phyloP scores from a whole-genome alignment of 176 grass and related monocot species.

The Phoenix dactylifera region DNA sequence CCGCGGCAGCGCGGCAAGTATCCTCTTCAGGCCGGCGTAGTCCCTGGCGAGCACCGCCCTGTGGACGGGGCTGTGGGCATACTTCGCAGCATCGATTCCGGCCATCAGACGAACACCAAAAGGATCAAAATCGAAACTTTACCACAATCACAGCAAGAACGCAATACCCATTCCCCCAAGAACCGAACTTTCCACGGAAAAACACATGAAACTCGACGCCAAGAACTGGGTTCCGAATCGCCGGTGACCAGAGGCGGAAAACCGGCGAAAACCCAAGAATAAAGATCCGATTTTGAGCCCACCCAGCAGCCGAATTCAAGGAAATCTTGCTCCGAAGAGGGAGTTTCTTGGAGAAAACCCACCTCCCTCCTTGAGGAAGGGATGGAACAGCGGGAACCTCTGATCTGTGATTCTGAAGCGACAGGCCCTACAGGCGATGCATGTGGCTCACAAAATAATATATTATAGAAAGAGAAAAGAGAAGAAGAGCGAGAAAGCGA shows the following conservation, averaged over 20 bases:
- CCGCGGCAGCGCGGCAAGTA: conserved; percentile 51
- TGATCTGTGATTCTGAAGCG: not conserved
- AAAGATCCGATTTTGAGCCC: too few relatives aligned
- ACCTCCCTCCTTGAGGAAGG: too few relatives aligned
- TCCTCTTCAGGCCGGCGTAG: conserved; percentile 44
- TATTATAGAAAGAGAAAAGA: conserved; percentile 1
- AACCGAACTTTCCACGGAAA: conserved; percentile 1
- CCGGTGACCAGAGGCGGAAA: too few relatives aligned
- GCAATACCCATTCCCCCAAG: conserved; percentile 9
- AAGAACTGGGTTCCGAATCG: too few relatives aligned
- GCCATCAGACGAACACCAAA: conserved; percentile 27
- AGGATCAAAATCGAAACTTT: too few relatives aligned
- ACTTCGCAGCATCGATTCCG: conserved; percentile 51
- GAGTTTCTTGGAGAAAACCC: too few relatives aligned
- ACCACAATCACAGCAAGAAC: not conserved
- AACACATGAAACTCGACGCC: too few relatives aligned
- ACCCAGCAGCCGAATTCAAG: too few relatives aligned
- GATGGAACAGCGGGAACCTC: too few relatives aligned
- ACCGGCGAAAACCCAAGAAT: too few relatives aligned
- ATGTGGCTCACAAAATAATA: too few relatives aligned
- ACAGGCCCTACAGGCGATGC: conserved; percentile 6
- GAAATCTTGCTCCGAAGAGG: too few relatives aligned
- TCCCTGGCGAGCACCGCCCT: conserved; percentile 54
- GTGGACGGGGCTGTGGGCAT: conserved; percentile 69
- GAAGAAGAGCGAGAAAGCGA: not conserved